phyloP scores from a whole-genome alignment of 2,329 filamentous ascomycete species.

The Aspergillus chevalieri region DNA sequence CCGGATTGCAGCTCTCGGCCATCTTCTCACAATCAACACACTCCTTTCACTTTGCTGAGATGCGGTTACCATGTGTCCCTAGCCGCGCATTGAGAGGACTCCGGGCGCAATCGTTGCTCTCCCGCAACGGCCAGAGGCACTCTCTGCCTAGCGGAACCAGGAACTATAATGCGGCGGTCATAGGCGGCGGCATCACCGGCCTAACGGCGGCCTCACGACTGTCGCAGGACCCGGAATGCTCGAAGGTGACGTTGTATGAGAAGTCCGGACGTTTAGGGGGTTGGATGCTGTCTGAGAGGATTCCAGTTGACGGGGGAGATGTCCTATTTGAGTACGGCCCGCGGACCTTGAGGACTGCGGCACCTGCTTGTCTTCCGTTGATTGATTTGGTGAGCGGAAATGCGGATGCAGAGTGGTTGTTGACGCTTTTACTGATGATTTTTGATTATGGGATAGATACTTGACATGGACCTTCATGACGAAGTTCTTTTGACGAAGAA shows the following conservation, averaged over 20 bases:
- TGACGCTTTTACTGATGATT: conserved; percentile 1
- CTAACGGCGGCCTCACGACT: conserved; percentile 74
- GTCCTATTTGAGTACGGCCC: conserved; percentile 81
- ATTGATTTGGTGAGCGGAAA: conserved; percentile 60
- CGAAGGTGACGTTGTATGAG: conserved; percentile 78
- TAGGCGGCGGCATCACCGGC: conserved; percentile 80
- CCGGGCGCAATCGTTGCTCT: conserved; percentile 13
- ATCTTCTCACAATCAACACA: conserved; percentile 1
- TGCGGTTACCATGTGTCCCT: conserved; percentile 21
- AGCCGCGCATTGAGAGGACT: conserved; percentile 15
- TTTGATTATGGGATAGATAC: conserved; percentile 43
- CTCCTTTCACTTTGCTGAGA: conserved; percentile 14
- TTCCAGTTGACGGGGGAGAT: conserved; percentile 52
- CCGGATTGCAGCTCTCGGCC: neutral
- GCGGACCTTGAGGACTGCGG: conserved; percentile 60
- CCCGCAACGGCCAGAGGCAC: conserved; percentile 15
- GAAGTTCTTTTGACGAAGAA: conserved; percentile 52
- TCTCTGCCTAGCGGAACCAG: conserved; percentile 14
- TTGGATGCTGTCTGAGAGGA: conserved; percentile 67
- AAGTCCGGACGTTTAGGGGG: conserved; percentile 64
- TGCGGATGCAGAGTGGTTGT: neutral
- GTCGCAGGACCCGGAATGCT: conserved; percentile 58
- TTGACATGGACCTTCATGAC: conserved; percentile 51
- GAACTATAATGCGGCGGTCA: conserved; percentile 53
- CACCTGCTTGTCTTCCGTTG: conserved; percentile 58